Percentiles rank a stretch among this genome's conserved stretches.
Evolutionary conservation across 2,329 filamentous ascomycete species (phyloP).

Genomic region (Pyrenochaeta sp.): DNA sequence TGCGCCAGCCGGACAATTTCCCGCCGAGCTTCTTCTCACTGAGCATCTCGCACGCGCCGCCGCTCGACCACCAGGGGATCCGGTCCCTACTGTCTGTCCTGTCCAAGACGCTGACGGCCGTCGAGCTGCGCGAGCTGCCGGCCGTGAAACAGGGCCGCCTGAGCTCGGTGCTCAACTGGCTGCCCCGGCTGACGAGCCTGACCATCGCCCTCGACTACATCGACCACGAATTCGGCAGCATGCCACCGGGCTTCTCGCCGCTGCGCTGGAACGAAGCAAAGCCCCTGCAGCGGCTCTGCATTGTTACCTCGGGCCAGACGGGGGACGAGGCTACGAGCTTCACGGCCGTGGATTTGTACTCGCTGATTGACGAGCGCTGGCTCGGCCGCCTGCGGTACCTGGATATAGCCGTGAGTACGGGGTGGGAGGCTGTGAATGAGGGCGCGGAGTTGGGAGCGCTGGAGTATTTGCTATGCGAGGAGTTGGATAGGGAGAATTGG

Average conservation of each 20-base stretch:
- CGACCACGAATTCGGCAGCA: constrained; percentile 48
- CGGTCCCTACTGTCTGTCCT: constrained; percentile 46
- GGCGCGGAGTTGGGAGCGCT: constrained; percentile 49
- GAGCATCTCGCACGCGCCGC: constrained; percentile 53
- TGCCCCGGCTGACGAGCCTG: constrained; percentile 50
- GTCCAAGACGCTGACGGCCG: constrained; percentile 39
- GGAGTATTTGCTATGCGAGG: constrained; percentile 46
- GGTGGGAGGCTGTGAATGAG: constrained; percentile 47
- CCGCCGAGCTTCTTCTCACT: constrained; percentile 38
- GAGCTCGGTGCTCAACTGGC: constrained; percentile 51
- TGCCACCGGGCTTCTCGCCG: constrained; percentile 22
- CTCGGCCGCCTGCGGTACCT: constrained; percentile 51
- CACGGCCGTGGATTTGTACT: constrained; percentile 51
- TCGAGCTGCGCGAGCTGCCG: constrained; percentile 53
- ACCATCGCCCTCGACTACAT: constrained; percentile 58
- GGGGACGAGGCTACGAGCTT: constrained; percentile 47
- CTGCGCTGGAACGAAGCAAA: constrained; percentile 30
- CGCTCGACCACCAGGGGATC: constrained; percentile 47
- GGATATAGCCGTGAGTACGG: constrained; percentile 46
- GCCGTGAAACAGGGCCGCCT: constrained; percentile 48
- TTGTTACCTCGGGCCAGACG: constrained; percentile 49
- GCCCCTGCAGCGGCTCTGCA: constrained; percentile 48
- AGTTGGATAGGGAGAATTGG: constrained; percentile 50
- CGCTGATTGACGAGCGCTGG: constrained; percentile 50
- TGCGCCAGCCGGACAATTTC: constrained; percentile 35